Evolutionary conservation across 306 rosid species (phyloP).

Genomic region (Corylus heterophylla): DNA sequence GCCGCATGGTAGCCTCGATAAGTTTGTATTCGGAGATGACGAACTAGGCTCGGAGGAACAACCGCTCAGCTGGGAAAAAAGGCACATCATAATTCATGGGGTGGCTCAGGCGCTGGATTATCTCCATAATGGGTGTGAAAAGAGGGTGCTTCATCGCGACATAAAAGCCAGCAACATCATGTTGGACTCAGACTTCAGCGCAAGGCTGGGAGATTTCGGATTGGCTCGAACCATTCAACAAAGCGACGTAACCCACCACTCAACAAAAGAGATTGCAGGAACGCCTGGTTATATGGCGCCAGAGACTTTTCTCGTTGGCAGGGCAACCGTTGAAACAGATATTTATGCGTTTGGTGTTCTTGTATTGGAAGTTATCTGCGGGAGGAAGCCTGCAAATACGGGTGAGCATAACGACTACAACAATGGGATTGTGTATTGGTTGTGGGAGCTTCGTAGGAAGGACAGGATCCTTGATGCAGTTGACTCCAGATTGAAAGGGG

Average conservation of each 20-base stretch:
- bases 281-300: slow-evolving; percentile 92
- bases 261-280: slow-evolving; percentile 75
- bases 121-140: slow-evolving; percentile 71
- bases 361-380: slow-evolving; percentile 61
- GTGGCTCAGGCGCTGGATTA: slow-evolving; percentile 77
- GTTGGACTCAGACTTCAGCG: slow-evolving; percentile 58
- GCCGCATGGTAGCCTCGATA: slow-evolving; percentile 80
- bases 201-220: slow-evolving; percentile 77
- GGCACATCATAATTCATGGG: slow-evolving; percentile 49
- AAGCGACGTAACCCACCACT: slow-evolving; percentile 60
- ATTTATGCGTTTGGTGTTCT: slow-evolving; percentile 77
- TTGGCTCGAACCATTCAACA: slow-evolving; percentile 59
- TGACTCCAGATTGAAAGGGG: slow-evolving; percentile 41
- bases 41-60: slow-evolving; percentile 14
- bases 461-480: slow-evolving; percentile 38
- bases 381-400: slow-evolving; percentile 52
- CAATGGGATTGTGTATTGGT: slow-evolving; percentile 60
- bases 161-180: slow-evolving; percentile 75
- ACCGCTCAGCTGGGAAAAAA: slow-evolving; percentile 49
- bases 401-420: slow-evolving; percentile 41
- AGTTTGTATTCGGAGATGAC: slow-evolving; percentile 42
- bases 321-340: slow-evolving; percentile 78
- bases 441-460: slow-evolving; percentile 60
- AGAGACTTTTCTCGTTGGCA: slow-evolving; percentile 56
- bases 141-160: slow-evolving; percentile 72